These are phyloP conservation scores for Durio zibethinus DNA, from an alignment of 345 rosid genomes.

Conservation along the genomic window DNA sequence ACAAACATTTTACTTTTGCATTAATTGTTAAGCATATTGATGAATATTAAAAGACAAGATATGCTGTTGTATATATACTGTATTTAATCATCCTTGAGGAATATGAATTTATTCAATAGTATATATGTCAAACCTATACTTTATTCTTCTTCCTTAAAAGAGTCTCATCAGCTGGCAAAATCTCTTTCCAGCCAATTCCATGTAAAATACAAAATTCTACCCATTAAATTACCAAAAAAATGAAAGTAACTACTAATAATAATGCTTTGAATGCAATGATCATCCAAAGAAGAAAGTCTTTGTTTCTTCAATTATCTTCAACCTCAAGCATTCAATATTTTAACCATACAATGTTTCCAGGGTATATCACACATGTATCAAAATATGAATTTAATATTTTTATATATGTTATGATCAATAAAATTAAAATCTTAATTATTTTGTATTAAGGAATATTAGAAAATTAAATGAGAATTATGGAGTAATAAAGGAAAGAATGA, in stretches of 20 bases:
- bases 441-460: no score
- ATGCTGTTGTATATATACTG: not conserved
- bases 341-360: not conserved
- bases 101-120: not conserved
- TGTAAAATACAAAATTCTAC: not conserved
- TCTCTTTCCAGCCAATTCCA: conserved; percentile 24
- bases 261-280: not conserved
- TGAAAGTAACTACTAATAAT: not conserved
- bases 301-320: not conserved
- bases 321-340: not conserved
- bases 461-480: not conserved
- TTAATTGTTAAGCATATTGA: no score
- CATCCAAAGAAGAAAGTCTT: not conserved
- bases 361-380: not conserved
- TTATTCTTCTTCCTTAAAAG: not conserved
- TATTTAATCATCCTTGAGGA: not conserved
- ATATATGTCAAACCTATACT: not conserved
- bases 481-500: not conserved
- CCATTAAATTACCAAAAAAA: not conserved
- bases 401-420: no score
- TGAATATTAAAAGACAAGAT: not conserved
- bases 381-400: no score
- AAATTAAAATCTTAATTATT: no score
- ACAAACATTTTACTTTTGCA: not conserved
- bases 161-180: conserved; percentile 24